Evolutionary conservation across 441 rosid species (phyloP).

Genomic region (Mallotus japonicus): DNA sequence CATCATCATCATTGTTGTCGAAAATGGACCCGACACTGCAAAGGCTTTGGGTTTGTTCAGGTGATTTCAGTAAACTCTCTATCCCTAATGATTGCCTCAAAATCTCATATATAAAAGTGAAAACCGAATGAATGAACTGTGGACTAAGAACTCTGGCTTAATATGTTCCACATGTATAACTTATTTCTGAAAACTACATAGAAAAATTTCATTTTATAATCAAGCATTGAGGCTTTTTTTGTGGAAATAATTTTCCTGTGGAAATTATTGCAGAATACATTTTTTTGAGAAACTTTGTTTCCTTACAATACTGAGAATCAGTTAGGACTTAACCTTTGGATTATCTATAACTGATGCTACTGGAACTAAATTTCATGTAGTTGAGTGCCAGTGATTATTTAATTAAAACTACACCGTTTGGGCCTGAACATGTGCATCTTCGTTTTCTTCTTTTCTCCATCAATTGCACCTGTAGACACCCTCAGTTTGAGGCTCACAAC

Average conservation of each 20-base stretch:
- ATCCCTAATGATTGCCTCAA: background rate
- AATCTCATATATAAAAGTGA: too few species aligned
- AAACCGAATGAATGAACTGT: background rate
- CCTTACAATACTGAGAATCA: background rate
- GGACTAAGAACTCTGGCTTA: background rate
- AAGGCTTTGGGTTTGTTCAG: conserved; percentile 99
- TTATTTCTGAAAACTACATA: background rate
- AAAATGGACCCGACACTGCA: conserved; percentile 73
- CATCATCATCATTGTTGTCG: conserved; percentile 49
- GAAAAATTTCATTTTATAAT: background rate
- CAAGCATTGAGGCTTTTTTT: background rate
- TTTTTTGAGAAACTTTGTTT: background rate
- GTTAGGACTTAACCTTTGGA: background rate
- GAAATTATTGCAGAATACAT: background rate
- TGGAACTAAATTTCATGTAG: too few species aligned
- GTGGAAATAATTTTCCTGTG: too few species aligned
- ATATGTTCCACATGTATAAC: background rate
- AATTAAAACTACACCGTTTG: too few species aligned
- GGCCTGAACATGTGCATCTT: too few species aligned
- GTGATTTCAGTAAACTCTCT: conserved; percentile 37
- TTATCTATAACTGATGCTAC: too few species aligned
- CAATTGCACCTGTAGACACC: too few species aligned
- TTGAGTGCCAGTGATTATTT: too few species aligned
- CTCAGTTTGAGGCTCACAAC: too few species aligned
- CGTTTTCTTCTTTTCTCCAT: too few species aligned